A percentile compares a stretch with the other conserved stretches of the same genome.
Conservation (phyloP, 306 rosid genomes). For the Quercus rubra region DNA sequence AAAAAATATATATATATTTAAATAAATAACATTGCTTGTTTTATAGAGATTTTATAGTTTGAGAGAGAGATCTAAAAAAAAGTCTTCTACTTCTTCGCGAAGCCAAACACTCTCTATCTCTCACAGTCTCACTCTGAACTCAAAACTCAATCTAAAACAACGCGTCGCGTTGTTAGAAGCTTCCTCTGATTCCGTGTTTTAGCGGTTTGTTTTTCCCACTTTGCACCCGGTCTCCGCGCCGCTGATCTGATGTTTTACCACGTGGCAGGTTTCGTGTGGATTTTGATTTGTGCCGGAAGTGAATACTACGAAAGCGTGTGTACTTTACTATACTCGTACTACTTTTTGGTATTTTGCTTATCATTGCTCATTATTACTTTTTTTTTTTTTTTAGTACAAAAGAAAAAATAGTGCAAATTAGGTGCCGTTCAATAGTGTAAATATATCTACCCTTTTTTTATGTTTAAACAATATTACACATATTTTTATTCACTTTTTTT, state of each 20-base stretch:
- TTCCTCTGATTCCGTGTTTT: slow-evolving; percentile 22
- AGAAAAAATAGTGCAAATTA: too few relatives aligned
- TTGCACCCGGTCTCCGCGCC: background rate
- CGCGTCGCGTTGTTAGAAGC: slow-evolving; percentile 36
- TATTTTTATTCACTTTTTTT: too few relatives aligned
- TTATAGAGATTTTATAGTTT: background rate
- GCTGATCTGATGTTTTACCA: background rate
- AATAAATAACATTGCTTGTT: too few relatives aligned
- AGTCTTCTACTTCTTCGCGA: background rate
- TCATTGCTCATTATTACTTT: too few relatives aligned
- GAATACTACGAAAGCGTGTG: background rate
- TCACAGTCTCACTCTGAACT: background rate
- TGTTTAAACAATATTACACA: rapidly evolving
- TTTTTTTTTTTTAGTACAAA: too few relatives aligned
- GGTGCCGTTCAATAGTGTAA: rapidly evolving
- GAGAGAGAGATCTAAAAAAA: background rate
- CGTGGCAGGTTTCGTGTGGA: background rate
- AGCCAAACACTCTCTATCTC: background rate
- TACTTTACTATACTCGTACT: background rate
- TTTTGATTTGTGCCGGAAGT: background rate
- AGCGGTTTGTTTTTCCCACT: background rate
- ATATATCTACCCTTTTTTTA: too few relatives aligned
- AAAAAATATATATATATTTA: too few relatives aligned
- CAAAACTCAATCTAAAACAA: background rate
- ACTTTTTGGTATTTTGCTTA: background rate